phyloP scores from a whole-genome alignment of 371 early-diverging fungal genomes.

The Mortierella sp. region DNA sequence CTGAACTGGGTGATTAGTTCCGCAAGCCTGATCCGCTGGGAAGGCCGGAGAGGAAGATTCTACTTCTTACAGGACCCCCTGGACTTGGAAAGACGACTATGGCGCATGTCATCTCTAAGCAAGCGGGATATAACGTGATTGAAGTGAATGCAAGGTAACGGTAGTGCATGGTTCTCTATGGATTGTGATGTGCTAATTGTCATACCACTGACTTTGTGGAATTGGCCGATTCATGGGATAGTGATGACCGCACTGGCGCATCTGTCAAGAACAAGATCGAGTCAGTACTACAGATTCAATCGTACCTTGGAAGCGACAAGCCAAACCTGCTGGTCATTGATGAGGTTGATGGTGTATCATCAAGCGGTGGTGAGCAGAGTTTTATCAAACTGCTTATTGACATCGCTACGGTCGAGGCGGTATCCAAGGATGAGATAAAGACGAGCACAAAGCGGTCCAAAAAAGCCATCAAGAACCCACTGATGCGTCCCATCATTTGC shows the following conservation, averaged over 20 bases:
- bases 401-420: constrained; percentile 54
- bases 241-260: constrained; percentile 94
- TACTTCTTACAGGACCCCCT: constrained; percentile 96
- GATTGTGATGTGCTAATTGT: no score
- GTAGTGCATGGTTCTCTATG: no score
- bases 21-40: constrained; percentile 42
- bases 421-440: constrained; percentile 17
- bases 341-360: constrained; percentile 96
- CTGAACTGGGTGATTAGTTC: constrained; percentile 17
- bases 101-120: constrained; percentile 93
- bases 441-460: constrained; percentile 38
- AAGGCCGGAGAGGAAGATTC: constrained; percentile 64
- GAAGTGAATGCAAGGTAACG: constrained; percentile 97
- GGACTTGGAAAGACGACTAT: constrained; percentile 99
- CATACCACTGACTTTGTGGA: no score
- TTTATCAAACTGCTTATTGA: constrained; percentile 83
- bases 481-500: constrained; percentile 95
- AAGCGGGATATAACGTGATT: constrained; percentile 90
- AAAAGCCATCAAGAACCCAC: constrained; percentile 58
- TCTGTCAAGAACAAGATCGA: constrained; percentile 77
- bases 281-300: constrained; percentile 81
- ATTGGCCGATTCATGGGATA: constrained; percentile 44
- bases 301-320: constrained; percentile 67
- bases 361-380: constrained; percentile 76
- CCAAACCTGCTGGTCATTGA: constrained; percentile 94